Percentiles rank a stretch among this genome's conserved stretches.
Evolutionary conservation across 768 basidiomycete genomes (phyloP).

Genomic region (Tulasnella sp.): DNA sequence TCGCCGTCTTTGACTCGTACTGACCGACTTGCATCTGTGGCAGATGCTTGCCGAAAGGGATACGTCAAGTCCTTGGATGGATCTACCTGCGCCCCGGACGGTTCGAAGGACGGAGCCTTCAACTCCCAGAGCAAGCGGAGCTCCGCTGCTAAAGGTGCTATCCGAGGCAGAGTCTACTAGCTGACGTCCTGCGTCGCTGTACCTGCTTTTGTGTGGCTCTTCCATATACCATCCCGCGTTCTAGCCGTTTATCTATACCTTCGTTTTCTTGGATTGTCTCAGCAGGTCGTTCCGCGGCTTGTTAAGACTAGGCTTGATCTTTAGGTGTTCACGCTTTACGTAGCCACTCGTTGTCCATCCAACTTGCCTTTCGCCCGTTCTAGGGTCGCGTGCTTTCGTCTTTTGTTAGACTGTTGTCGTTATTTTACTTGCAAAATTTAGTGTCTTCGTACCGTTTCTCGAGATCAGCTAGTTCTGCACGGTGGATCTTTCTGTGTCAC

Average conservation of each 20-base stretch:
- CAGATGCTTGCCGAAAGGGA: neutral
- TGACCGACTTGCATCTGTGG: neutral
- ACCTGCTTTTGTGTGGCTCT: too few species aligned
- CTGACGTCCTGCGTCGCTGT: neutral
- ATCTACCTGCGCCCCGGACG: neutral
- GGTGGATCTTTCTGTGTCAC: too few species aligned
- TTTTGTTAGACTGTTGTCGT: neutral
- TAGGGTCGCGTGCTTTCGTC: neutral
- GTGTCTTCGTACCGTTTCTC: too few species aligned
- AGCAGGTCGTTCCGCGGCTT: neutral
- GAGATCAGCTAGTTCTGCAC: too few species aligned
- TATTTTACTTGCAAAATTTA: too few species aligned
- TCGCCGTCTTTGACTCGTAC: neutral
- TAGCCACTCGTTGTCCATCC: neutral
- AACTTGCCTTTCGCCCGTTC: neutral
- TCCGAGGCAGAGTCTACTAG: neutral
- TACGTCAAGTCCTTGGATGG: neutral
- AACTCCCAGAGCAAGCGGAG: neutral
- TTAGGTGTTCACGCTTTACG: neutral
- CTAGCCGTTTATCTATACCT: neutral
- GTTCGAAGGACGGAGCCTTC: neutral
- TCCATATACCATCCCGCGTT: neutral
- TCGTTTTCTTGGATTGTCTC: neutral
- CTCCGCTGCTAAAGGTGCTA: neutral
- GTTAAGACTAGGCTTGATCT: neutral